phyloP scores from a whole-genome alignment of 495 filamentous ascomycete species.

The Talaromyces proteolyticus region DNA sequence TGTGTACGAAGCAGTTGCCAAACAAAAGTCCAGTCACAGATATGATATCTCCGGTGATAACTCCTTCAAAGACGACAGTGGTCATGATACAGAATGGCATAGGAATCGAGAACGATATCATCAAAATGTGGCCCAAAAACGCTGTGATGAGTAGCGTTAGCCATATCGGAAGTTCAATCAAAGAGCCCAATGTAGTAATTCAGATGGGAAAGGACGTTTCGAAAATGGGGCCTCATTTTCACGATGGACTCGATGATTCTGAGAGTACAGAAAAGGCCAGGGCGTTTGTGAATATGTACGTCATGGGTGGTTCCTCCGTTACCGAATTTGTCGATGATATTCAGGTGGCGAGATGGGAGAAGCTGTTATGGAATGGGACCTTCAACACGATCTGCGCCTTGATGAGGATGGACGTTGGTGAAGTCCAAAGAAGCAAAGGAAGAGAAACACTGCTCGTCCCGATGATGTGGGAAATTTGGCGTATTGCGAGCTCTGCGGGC shows the following conservation, averaged over 20 bases:
- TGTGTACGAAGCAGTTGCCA: not conserved
- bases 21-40: not conserved
- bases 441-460: slow-evolving; percentile 52
- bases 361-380: slow-evolving; percentile 57
- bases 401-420: slow-evolving; percentile 47
- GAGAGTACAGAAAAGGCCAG: not conserved
- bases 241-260: slow-evolving; percentile 7
- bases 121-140: slow-evolving; percentile 43
- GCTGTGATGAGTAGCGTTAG: slow-evolving; percentile 59
- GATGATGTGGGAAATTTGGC: slow-evolving; percentile 32
- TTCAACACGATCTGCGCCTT: slow-evolving; percentile 58
- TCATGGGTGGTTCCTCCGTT: not conserved
- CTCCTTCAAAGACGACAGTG: slow-evolving; percentile 23
- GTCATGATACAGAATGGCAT: slow-evolving; percentile 69
- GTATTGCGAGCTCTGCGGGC: slow-evolving; percentile 28
- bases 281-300: not conserved
- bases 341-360: slow-evolving; percentile 57
- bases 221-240: slow-evolving; percentile 47
- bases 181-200: slow-evolving; percentile 38
- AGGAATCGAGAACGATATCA: slow-evolving; percentile 60
- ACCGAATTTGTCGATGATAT: slow-evolving; percentile 37
- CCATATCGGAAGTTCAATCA: slow-evolving; percentile 47
- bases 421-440: slow-evolving; percentile 50
- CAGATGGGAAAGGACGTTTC: slow-evolving; percentile 60
- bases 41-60: not conserved